Base-by-base conservation (phyloP, 805 yeast genomes). In the Kazachstania kunashirensis region DNA sequence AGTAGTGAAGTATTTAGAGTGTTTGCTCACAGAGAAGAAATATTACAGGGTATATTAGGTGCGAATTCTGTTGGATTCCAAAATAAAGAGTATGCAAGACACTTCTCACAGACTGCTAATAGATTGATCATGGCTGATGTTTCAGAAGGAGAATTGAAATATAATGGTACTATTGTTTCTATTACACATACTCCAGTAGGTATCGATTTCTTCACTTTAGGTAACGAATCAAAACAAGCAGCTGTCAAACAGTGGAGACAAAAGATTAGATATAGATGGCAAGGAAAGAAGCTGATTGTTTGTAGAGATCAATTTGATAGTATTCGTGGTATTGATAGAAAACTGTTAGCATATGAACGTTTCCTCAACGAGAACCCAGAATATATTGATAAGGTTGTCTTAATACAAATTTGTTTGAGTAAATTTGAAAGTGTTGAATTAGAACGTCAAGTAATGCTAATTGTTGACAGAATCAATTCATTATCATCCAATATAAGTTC, bases 1-100 rank as follows among this genome's bases (percentile, higher is more conserved):
- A 83, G 95, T 3, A 77, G 89, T 39, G 98, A 89, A 57, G 95
- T 89, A 3, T 92, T 88, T 62, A 70, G 97, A 45, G 88, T 96
- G 50, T 71, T 89, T 43, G 95, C 97, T 1, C 92, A 85, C 50
- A 71, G 98, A 49, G 77, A 75, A 34, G 72, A 71, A 10, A 67
- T 92, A 11, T 64, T 92, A 12, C 68, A 72, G 42, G 98, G 98
- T 15, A 68, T 89, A 62, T 64, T 92, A 21, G 97, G 95, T 10
- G 86, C 97, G 2, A 85, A 84, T 53, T 75, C 81, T 40, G 72
- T 92, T 31, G 77, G 88, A 2, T 88, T 92, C 65, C 98, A 92
- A 58, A 88, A 89, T 9, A 78, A 78, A 20, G 98, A 92, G 58
- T 89, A 88, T 49, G 94, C 86, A 18, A 76, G 95, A 52, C 98